Evolutionary conservation across 2,329 filamentous ascomycete genomes (phyloP), one percentile per base, ranked within the genome.

Genomic region (Pseudonectria foliicola): DNA sequence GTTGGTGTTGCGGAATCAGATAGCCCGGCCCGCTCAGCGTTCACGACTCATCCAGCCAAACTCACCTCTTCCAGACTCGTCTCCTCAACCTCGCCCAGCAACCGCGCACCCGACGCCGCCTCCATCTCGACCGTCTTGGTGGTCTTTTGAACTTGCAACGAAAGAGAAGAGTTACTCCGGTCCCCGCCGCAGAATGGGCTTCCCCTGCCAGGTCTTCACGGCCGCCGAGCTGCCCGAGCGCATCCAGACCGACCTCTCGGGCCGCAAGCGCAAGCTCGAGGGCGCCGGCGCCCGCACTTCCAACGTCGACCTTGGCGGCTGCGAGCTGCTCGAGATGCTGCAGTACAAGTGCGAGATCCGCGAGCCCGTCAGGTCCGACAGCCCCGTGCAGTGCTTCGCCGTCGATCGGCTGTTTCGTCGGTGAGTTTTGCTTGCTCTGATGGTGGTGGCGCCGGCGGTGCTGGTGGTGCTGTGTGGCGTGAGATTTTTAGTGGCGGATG

Each of bases 281-380:
- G 52, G 57, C 29, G 51, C 42, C 41, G 55, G 57, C 13, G 42
- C 46, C 21, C 44, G 48, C 46, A 21, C 5, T 8, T 21, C 18
- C 18, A 43, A 63, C 31, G 61, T 79, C 42, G 67, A 80, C 35
- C 60, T 81, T 30, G 59, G 62, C 13, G 61, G 62, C 28, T 81
- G 77, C 56, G 67, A 74, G 51, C 62, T 80, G 38, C 54, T 77
- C 37, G 63, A 67, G 49, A 68, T 81, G 64, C 49, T 75, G 54
- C 77, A 81, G 61, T 80, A 77, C 56, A 66, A 71, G 27, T 82
- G 77, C 54, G 57, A 66, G 42, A 68, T 80, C 28, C 61, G 70
- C 44, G 52, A 65, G 25, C 70, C 73, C 11, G 57, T 64, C 30
- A 51, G 55, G 25, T 54, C 49, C 33, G 56, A 71, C 38, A 71